Conservation (phyloP, 441 rosid species). For the Syzygium malaccense region DNA sequence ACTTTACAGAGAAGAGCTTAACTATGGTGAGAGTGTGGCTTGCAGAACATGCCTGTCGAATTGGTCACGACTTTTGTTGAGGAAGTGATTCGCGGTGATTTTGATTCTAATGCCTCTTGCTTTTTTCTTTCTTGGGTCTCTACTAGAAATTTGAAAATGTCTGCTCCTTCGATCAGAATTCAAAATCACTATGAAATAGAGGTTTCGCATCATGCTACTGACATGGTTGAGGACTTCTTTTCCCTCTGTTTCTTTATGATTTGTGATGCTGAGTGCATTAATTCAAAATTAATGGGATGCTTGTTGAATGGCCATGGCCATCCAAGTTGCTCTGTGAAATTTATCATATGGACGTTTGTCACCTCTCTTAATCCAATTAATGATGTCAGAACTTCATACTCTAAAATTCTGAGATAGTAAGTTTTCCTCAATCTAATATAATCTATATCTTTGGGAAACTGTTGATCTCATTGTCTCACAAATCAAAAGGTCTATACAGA, state of each 20-base stretch:
- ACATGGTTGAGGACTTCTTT: neutral
- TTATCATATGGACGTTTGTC: rapidly evolving
- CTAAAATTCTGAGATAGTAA: neutral
- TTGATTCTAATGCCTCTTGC: neutral
- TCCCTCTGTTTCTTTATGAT: neutral
- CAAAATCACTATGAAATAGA: neutral
- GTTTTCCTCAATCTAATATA: neutral
- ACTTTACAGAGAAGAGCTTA: neutral
- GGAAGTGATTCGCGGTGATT: neutral
- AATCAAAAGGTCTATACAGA: neutral
- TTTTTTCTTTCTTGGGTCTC: neutral
- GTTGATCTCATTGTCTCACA: neutral
- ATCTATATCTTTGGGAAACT: neutral
- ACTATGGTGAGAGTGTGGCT: neutral
- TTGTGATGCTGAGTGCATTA: neutral
- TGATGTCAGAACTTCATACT: rapidly evolving
- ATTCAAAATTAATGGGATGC: neutral
- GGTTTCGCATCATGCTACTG: neutral
- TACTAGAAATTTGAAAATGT: neutral
- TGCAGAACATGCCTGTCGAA: too few species aligned
- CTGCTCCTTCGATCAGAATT: neutral
- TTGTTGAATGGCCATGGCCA: neutral
- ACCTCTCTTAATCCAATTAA: neutral
- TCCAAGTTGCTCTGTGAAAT: rapidly evolving
- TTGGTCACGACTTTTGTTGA: neutral